Evolutionary conservation across 805 yeast species (phyloP).

Genomic region (Zygotorulaspora chibaensis): DNA sequence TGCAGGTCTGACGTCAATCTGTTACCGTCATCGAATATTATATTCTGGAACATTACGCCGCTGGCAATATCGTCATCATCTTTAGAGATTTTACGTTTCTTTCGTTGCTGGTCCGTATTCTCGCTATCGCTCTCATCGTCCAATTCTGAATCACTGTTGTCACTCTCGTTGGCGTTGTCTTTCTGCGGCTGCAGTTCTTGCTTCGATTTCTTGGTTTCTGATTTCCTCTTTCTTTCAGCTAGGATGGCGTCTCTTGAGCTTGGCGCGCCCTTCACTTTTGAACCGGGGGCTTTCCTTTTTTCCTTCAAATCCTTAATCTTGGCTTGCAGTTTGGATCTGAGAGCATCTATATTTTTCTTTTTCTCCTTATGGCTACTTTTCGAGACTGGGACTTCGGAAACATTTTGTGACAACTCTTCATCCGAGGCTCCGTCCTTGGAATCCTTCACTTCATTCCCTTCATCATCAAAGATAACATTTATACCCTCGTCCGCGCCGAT

Average conservation of each 20-base stretch:
- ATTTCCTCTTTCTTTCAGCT: slow-evolving; percentile 53
- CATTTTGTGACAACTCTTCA: slow-evolving; percentile 23
- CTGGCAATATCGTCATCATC: slow-evolving; percentile 33
- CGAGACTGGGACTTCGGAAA: slow-evolving; percentile 1
- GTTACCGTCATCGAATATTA: slow-evolving; percentile 77
- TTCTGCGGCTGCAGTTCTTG: slow-evolving; percentile 41
- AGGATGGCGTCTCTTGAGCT: slow-evolving; percentile 77
- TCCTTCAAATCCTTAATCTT: slow-evolving; percentile 68
- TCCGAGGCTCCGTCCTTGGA: slow-evolving; percentile 17
- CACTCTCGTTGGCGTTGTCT: slow-evolving; percentile 30
- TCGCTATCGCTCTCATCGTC: slow-evolving; percentile 26
- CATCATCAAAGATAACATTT: slow-evolving; percentile 63
- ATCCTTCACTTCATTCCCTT: slow-evolving; percentile 48
- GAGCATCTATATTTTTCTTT: slow-evolving; percentile 56
- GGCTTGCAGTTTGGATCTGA: slow-evolving; percentile 73
- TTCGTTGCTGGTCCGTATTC: slow-evolving; percentile 20
- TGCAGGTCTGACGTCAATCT: slow-evolving; percentile 69
- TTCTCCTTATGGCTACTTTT: slow-evolving; percentile 27
- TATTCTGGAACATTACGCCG: slow-evolving; percentile 69
- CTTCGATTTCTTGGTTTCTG: slow-evolving; percentile 35
- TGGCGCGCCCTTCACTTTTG: slow-evolving; percentile 75
- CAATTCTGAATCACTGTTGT: slow-evolving; percentile 34
- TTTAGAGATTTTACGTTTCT: slow-evolving; percentile 36
- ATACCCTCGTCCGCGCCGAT: slow-evolving; percentile 27
- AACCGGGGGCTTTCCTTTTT: slow-evolving; percentile 88